phyloP scores from a whole-genome alignment of 2,329 filamentous ascomycete genomes.

The Claviceps sp. region DNA sequence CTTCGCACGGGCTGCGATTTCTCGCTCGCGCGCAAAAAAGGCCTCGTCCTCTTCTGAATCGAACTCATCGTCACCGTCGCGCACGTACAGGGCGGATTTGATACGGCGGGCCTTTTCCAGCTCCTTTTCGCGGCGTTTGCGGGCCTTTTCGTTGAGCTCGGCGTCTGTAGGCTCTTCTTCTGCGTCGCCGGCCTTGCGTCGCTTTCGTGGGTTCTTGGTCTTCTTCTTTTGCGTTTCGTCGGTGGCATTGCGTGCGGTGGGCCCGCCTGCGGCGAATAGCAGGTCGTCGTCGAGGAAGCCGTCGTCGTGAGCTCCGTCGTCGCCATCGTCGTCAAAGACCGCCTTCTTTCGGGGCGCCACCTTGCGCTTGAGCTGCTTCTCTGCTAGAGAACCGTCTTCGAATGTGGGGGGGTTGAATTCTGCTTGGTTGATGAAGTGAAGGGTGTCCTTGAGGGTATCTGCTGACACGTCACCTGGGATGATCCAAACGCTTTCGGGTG shows the following conservation, averaged over 20 bases:
- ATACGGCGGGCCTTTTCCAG: slow-evolving; percentile 65
- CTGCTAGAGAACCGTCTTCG: slow-evolving; percentile 60
- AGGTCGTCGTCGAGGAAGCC: slow-evolving; percentile 32
- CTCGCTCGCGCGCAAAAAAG: slow-evolving; percentile 63
- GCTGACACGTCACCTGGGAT: slow-evolving; percentile 55
- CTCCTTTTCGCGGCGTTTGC: slow-evolving; percentile 51
- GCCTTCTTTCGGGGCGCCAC: slow-evolving; percentile 39
- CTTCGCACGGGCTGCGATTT: slow-evolving; percentile 41
- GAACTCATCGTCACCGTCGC: slow-evolving; percentile 78
- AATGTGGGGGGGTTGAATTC: slow-evolving; percentile 68
- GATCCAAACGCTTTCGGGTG: slow-evolving; percentile 64
- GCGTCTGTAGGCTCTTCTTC: slow-evolving; percentile 42
- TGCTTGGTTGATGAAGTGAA: slow-evolving; percentile 62
- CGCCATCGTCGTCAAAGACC: slow-evolving; percentile 59
- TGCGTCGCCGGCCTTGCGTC: slow-evolving; percentile 33
- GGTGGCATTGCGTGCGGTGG: slow-evolving; percentile 40
- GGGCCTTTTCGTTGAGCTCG: slow-evolving; percentile 50
- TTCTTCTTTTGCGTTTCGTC: slow-evolving; percentile 42
- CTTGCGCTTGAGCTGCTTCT: slow-evolving; percentile 68
- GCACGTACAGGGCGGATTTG: slow-evolving; percentile 74
- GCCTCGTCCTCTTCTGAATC: slow-evolving; percentile 56
- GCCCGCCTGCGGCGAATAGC: slow-evolving; percentile 57
- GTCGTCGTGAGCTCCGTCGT: slow-evolving; percentile 16
- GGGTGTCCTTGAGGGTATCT: slow-evolving; percentile 50
- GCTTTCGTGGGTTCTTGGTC: slow-evolving; percentile 28